Base-by-base conservation (phyloP, 495 filamentous ascomycete genomes). In the Trichoderma reesei region DNA sequence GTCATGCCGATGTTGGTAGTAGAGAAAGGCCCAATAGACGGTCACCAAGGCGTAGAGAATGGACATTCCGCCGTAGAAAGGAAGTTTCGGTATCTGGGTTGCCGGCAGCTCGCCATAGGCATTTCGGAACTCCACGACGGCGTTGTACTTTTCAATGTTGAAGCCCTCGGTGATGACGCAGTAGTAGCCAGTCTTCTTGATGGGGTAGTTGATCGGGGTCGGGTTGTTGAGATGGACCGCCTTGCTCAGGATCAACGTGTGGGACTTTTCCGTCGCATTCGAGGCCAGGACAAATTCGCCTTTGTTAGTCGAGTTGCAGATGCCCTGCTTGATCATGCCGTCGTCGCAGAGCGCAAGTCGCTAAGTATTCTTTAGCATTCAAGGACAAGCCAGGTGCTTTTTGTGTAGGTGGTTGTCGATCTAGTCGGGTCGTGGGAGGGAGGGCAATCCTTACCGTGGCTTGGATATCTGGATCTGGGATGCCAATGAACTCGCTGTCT, bases 81-180 rank as follows among this genome's bases (percentile, higher is more conserved):
- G 93, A 62, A 99, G 84, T 74, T 98, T 98, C 14, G 94, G 88
- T 70, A 99, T 97, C 74, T 98, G 92, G 10, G 90, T 88, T 31
- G 89, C 94, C 1, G 94, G 91, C 60, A 99, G 87, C 80, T 98
- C 93, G 71, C 94, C 94, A 70, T 92, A 99, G 13, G 94, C 89
- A 75, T 98, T 97, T 64, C 91, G 84, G 73, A 98, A 98, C 71
- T 92, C 91, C 59, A 96, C 86, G 26, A 92, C 84, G 3, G 87
- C 94, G 63, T 80, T 84, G 72, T 92, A 99, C 36, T 82, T 70
- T 9, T 78, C 75, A n/a, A 79, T 78, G 37, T 79, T 80, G 71
- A 82, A 91, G 34, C 79, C 80, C 67, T 84, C 86, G 26, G 92
- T 90, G 67, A 88, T 85, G 61, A 99, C 90, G 68, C 94, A 99